Conservation (phyloP, 805 yeast genomes). For the Ogataea minuta region DNA sequence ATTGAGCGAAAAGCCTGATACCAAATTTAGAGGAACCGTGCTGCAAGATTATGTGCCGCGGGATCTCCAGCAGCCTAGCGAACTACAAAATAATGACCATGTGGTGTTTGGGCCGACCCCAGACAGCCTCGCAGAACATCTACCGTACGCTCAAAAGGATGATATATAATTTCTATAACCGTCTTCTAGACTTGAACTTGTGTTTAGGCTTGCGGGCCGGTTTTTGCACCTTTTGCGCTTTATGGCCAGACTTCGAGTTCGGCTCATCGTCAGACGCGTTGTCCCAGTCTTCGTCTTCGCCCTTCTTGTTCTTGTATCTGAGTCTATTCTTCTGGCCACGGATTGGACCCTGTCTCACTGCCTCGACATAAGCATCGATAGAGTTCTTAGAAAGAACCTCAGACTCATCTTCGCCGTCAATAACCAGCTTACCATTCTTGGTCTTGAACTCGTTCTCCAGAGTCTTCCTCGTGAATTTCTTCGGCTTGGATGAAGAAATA, state of each 20-base stretch:
- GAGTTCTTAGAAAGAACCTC: conserved; percentile 50
- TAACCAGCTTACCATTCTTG: conserved; percentile 65
- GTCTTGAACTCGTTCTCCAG: conserved; percentile 45
- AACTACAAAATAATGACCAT: conserved; percentile 29
- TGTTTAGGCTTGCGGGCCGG: conserved; percentile 37
- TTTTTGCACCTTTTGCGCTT: conserved; percentile 21
- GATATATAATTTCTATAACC: conserved; percentile 39
- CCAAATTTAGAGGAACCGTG: conserved; percentile 30
- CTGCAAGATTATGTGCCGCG: conserved; percentile 27
- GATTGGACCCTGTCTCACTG: conserved; percentile 88
- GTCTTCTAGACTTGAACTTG: conserved; percentile 58
- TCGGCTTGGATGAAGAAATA: conserved; percentile 85
- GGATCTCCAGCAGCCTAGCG: conserved; percentile 24
- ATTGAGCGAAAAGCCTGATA: conserved; percentile 24
- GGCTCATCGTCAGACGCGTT: conserved; percentile 32
- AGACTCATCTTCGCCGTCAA: conserved; percentile 56
- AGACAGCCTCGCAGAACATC: conserved; percentile 28
- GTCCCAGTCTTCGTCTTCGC: conserved; percentile 53
- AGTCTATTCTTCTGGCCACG: conserved; percentile 91
- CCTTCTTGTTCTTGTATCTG: conserved; percentile 60
- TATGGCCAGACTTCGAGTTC: conserved; percentile 6
- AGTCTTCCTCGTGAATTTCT: conserved; percentile 47
- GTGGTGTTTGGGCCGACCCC: conserved; percentile 37
- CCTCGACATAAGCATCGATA: conserved; percentile 89
- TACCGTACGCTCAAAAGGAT: conserved; percentile 34